phyloP scores from a whole-genome alignment of 768 basidiomycete genomes.

The Lentinula raphanica region DNA sequence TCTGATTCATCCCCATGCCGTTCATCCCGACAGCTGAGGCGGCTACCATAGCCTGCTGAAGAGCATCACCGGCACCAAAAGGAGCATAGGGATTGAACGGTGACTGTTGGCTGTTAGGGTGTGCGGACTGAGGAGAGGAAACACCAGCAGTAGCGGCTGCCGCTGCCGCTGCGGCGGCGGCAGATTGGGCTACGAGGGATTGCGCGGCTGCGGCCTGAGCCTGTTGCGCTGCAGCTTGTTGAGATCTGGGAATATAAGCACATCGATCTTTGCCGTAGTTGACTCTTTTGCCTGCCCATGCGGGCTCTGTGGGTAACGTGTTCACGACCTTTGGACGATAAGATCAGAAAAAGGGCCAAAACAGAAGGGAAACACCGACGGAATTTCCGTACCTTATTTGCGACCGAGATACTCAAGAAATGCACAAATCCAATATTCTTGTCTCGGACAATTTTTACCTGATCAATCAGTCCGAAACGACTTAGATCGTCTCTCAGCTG shows the following conservation, averaged over 20 bases:
- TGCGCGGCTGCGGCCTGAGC: conserved; percentile 86
- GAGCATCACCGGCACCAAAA: conserved; percentile 41
- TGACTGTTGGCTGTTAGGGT: conserved; percentile 25
- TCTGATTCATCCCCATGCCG: conserved; percentile 23
- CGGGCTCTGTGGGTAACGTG: conserved; percentile 84
- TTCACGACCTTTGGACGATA: conserved; percentile 80
- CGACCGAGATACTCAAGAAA: conserved; percentile 91
- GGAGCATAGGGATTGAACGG: conserved; percentile 51
- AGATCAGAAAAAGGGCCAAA: conserved; percentile 3
- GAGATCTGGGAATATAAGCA: conserved; percentile 94
- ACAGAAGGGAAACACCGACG: not conserved
- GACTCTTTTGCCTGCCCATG: conserved; percentile 94
- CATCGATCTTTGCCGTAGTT: conserved; percentile 99
- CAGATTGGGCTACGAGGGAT: conserved; percentile 50
- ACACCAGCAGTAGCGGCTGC: conserved; percentile 17
- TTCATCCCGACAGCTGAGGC: conserved; percentile 8
- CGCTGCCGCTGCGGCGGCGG: conserved; percentile 26
- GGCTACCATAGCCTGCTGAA: conserved; percentile 23
- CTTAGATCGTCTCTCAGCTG: conserved; percentile 86
- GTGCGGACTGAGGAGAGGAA: conserved; percentile 16
- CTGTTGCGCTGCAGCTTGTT: conserved; percentile 82
- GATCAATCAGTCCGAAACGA: conserved; percentile 93
- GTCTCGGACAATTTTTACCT: conserved; percentile 98
- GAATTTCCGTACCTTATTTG: conserved; percentile 71
- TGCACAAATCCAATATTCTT: conserved; percentile 99